Evolutionary conservation across 805 yeast species (phyloP).

Genomic region (Starmerella potacharoeniae): DNA sequence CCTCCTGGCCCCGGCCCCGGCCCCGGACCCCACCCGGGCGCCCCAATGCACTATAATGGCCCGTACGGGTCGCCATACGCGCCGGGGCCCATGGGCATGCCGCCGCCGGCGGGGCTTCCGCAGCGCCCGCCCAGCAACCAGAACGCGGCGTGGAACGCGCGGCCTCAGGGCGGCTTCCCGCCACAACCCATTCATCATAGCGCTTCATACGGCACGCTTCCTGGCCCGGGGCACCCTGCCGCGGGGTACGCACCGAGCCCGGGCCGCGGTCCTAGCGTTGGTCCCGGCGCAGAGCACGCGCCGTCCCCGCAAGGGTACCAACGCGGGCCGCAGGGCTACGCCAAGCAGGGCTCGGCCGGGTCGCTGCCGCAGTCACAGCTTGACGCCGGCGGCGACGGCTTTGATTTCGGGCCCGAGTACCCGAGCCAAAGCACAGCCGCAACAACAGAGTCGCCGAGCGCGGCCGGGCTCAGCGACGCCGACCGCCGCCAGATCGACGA

Average conservation of each 20-base stretch:
- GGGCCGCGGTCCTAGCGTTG: neutral
- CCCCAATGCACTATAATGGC: constrained; percentile 1
- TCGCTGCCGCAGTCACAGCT: neutral
- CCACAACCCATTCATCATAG: neutral
- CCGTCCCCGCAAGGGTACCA: neutral
- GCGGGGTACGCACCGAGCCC: neutral
- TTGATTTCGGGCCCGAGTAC: constrained; percentile 10
- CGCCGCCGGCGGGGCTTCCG: neutral
- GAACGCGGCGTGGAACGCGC: neutral
- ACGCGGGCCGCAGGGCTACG: neutral
- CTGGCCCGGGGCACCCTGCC: neutral
- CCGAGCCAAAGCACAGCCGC: neutral
- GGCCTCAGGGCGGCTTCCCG: neutral
- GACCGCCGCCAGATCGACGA: constrained; percentile 10
- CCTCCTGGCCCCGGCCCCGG: neutral
- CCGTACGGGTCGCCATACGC: neutral
- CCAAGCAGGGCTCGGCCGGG: neutral
- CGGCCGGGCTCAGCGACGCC: neutral
- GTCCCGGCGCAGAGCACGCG: neutral
- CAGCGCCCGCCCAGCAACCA: neutral
- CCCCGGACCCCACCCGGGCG: neutral
- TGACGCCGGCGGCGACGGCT: constrained; percentile 6
- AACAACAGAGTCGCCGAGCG: neutral
- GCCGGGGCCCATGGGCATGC: neutral
- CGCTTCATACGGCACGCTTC: neutral